Evolutionary conservation across 2,329 filamentous ascomycete genomes (phyloP).

Genomic region (Rhinocladiella similis): DNA sequence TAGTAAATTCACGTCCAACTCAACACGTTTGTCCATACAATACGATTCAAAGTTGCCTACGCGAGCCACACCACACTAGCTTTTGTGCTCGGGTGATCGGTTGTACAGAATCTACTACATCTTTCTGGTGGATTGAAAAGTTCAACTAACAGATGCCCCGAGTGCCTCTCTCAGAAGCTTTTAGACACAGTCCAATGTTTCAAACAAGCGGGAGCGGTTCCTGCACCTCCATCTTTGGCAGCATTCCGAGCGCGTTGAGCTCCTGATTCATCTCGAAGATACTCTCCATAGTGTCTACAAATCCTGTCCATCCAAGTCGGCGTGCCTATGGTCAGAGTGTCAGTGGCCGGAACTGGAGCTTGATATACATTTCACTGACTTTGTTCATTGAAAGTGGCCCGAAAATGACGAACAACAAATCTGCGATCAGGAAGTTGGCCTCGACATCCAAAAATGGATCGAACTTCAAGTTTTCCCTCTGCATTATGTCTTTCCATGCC

Average conservation of each 20-base stretch:
- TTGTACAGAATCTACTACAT: no score
- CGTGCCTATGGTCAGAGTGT: conserved; percentile 5
- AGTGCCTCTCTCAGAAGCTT: no score
- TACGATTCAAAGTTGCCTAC: no score
- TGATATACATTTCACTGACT: not conserved
- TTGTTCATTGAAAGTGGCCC: conserved; percentile 27
- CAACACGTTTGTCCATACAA: no score
- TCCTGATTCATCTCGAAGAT: conserved; percentile 30
- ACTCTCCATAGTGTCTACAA: conserved; percentile 30
- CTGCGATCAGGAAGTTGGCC: conserved; percentile 27
- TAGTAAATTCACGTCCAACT: no score
- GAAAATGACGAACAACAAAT: conserved; percentile 20
- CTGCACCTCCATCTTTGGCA: conserved; percentile 29
- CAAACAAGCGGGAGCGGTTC: conserved; percentile 24
- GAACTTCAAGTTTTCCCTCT: conserved; percentile 31
- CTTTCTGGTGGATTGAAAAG: no score
- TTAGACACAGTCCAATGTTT: not conserved
- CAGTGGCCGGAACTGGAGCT: no score
- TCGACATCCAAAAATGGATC: conserved; percentile 29
- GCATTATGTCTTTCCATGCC: conserved; percentile 48
- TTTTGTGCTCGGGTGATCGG: no score
- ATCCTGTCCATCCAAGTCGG: conserved; percentile 29
- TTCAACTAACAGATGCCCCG: no score
- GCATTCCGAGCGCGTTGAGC: conserved; percentile 29
- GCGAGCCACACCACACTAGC: no score